Percentiles rank a stretch among this genome's conserved stretches.
Conservation (phyloP, 352 stramenopile genomes). For the Chrysophaeum taylorii region DNA sequence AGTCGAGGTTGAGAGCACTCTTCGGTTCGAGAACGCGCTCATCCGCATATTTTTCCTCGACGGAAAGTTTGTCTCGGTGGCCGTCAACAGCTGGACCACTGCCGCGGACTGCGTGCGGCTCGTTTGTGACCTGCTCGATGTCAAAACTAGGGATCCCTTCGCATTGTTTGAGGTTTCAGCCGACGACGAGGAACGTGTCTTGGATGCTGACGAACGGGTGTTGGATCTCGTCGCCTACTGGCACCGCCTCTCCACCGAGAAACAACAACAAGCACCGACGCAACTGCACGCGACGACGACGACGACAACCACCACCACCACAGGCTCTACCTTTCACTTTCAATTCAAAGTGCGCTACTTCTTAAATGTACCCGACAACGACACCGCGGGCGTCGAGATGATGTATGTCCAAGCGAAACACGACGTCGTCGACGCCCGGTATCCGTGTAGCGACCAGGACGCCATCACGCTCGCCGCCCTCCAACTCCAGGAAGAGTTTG, state of each 20-base stretch:
- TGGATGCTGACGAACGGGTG: constrained; percentile 53
- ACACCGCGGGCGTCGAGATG: constrained; percentile 45
- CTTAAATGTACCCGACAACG: constrained; percentile 51
- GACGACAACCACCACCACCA: too few relatives aligned
- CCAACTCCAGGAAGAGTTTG: constrained; percentile 50
- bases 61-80: constrained; percentile 32
- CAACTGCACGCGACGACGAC: constrained; percentile 9
- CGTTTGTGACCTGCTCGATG: constrained; percentile 11
- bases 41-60: constrained; percentile 47
- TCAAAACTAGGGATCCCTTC: too few relatives aligned
- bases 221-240: constrained; percentile 60
- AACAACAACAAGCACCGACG: constrained; percentile 31
- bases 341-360: constrained; percentile 61
- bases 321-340: too few relatives aligned
- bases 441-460: constrained; percentile 49
- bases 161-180: constrained; percentile 49
- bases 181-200: constrained; percentile 43
- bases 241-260: constrained; percentile 47
- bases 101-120: constrained; percentile 41
- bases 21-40: constrained; percentile 40
- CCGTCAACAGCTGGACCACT: constrained; percentile 53
- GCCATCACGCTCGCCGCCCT: constrained; percentile 50
- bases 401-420: constrained; percentile 60
- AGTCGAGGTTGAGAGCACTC: constrained; percentile 47
- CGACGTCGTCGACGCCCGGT: constrained; percentile 46